Percentiles rank a stretch among this genome's conserved stretches.
Conservation (phyloP, 2,329 filamentous ascomycete species). For the Colletotrichum agaves region DNA sequence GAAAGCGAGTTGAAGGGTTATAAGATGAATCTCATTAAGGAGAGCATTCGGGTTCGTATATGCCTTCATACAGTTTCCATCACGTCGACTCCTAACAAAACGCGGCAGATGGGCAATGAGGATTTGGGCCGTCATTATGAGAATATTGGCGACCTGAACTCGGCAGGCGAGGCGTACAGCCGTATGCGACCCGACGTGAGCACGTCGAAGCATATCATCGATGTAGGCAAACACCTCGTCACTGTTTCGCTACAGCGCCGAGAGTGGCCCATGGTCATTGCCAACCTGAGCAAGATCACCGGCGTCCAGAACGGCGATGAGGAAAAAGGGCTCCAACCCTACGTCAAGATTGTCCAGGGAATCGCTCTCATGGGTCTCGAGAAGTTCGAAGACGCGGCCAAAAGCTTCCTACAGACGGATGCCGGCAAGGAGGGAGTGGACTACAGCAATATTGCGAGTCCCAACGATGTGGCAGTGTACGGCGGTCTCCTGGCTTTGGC, state of each 20-base stretch:
- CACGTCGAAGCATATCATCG: slow-evolving; percentile 82
- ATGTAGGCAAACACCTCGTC: slow-evolving; percentile 83
- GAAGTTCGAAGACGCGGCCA: slow-evolving; percentile 72
- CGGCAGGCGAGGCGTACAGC: slow-evolving; percentile 80
- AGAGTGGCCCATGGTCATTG: slow-evolving; percentile 78
- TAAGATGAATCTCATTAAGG: slow-evolving; percentile 96
- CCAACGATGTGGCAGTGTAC: slow-evolving; percentile 92
- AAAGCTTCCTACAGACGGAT: slow-evolving; percentile 74
- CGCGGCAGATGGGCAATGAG: slow-evolving; percentile 86
- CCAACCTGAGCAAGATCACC: slow-evolving; percentile 71
- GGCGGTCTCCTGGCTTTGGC: slow-evolving; percentile 91
- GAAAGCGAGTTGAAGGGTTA: slow-evolving; percentile 90
- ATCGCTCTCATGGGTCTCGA: slow-evolving; percentile 59
- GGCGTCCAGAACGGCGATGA: slow-evolving; percentile 57
- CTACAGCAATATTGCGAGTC: slow-evolving; percentile 79
- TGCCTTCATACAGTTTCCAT: background rate
- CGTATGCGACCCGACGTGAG: slow-evolving; percentile 94
- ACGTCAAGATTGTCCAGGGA: slow-evolving; percentile 63
- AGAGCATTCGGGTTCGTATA: slow-evolving; percentile 83
- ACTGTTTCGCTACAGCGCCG: slow-evolving; percentile 79
- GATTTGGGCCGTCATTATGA: slow-evolving; percentile 89
- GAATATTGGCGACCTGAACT: slow-evolving; percentile 76
- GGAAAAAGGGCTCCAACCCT: slow-evolving; percentile 62
- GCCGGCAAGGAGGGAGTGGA: slow-evolving; percentile 44
- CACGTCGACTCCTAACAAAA: slow-evolving; percentile 23